phyloP scores from a whole-genome alignment of 2,329 filamentous ascomycete genomes.

The Daldinia sp. region DNA sequence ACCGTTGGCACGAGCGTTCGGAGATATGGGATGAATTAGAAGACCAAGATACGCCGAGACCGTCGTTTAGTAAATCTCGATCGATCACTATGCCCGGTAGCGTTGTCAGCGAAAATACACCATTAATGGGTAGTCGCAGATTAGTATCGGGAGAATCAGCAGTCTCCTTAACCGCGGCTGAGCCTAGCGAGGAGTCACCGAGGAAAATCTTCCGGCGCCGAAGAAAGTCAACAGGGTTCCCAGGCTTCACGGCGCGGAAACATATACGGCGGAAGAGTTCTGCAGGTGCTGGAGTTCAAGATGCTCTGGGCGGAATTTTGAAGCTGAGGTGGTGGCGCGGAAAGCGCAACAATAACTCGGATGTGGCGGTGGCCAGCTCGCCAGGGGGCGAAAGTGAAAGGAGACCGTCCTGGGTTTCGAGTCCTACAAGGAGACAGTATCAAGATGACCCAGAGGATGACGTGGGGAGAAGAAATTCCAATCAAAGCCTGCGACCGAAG shows the following conservation, averaged over 20 bases:
- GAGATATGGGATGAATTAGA: conserved; percentile 92
- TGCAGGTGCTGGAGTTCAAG: conserved; percentile 57
- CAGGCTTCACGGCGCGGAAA: conserved; percentile 68
- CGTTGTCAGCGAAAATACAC: conserved; percentile 55
- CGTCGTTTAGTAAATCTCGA: conserved; percentile 57
- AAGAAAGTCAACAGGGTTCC: conserved; percentile 71
- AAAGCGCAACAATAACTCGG: conserved; percentile 35
- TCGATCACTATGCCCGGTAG: conserved; percentile 62
- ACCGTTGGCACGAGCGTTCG: conserved; percentile 73
- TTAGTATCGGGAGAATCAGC: conserved; percentile 47
- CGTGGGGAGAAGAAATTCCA: conserved; percentile 14
- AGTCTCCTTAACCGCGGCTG: conserved; percentile 46
- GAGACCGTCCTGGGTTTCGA: conserved; percentile 40
- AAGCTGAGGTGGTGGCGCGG: conserved; percentile 67
- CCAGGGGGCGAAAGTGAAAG: conserved; percentile 38
- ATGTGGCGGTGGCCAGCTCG: conserved; percentile 44
- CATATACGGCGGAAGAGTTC: conserved; percentile 55
- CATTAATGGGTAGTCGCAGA: conserved; percentile 52
- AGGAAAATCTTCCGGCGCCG: conserved; percentile 57
- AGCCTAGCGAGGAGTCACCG: conserved; percentile 42
- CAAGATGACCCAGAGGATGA: conserved; percentile 26
- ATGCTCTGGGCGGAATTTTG: conserved; percentile 65
- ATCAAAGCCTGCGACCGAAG: conserved; percentile 18
- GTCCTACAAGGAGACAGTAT: conserved; percentile 21
- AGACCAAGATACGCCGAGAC: conserved; percentile 70